These are phyloP conservation scores for Clonostachys rosea DNA, from an alignment of 2,329 filamentous ascomycete genomes.

Conservation along the genomic window DNA sequence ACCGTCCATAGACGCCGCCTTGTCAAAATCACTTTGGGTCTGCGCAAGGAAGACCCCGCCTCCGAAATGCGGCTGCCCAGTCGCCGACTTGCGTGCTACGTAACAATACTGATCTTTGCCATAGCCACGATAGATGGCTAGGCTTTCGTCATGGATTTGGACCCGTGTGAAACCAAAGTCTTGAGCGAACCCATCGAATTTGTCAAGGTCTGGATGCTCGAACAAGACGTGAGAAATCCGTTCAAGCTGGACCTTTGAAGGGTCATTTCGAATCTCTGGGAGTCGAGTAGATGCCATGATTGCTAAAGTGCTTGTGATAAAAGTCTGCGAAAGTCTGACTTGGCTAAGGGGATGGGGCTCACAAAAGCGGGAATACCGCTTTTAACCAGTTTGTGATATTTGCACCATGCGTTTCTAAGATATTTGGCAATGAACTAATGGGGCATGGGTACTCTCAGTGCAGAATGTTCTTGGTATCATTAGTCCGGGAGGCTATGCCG, in stretches of 20 bases:
- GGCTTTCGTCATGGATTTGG: constrained; percentile 12
- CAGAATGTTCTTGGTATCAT: too few species aligned
- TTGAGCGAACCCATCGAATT: constrained; percentile 12
- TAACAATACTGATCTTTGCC: constrained; percentile 45
- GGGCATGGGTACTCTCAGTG: too few species aligned
- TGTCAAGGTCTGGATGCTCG: constrained; percentile 16
- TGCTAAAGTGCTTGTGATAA: too few species aligned
- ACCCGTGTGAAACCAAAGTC: constrained; percentile 18
- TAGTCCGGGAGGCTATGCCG: too few species aligned
- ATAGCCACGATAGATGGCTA: constrained; percentile 43
- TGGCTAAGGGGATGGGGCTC: too few species aligned
- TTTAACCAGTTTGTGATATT: too few species aligned
- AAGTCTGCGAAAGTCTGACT: too few species aligned
- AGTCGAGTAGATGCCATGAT: background rate
- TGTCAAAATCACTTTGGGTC: constrained; percentile 9
- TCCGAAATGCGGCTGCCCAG: constrained; percentile 12
- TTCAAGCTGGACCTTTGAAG: constrained; percentile 10
- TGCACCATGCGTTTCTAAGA: too few species aligned
- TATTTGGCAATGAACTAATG: too few species aligned
- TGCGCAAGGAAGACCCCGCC: constrained; percentile 21
- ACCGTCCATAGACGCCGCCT: constrained; percentile 3
- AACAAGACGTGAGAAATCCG: constrained; percentile 8
- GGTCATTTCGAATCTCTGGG: constrained; percentile 6
- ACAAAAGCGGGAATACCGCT: too few species aligned
- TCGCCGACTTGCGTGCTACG: constrained; percentile 23